Percentiles rank a stretch among this genome's conserved stretches.
These are phyloP conservation scores for Flaveria linearis DNA, from an alignment of 129 eudicot species.

Conservation along the genomic window DNA sequence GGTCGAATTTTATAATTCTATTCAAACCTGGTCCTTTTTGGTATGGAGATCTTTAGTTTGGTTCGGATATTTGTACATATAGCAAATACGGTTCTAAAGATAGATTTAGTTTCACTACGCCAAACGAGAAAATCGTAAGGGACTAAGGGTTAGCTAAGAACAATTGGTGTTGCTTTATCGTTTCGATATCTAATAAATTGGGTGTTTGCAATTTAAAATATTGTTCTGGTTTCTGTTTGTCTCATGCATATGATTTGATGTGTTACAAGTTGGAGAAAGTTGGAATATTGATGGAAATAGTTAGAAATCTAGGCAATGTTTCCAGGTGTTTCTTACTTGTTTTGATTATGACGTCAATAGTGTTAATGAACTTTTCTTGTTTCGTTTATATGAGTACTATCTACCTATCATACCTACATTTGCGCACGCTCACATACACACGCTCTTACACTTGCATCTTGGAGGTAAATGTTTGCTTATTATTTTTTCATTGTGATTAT, in stretches of 20 bases:
- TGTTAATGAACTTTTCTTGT: background rate
- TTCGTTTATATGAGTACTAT: background rate
- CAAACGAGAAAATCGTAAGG: conserved; percentile 8
- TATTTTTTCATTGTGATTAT: background rate
- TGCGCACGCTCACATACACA: background rate
- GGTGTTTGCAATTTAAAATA: background rate
- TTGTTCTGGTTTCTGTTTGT: background rate
- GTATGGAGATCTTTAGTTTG: background rate
- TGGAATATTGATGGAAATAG: background rate
- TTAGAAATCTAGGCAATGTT: background rate
- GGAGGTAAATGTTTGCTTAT: background rate
- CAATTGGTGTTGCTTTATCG: background rate
- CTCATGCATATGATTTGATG: background rate
- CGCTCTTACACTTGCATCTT: background rate
- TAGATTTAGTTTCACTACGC: background rate
- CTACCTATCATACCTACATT: background rate
- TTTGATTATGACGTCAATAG: background rate
- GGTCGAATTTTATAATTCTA: background rate
- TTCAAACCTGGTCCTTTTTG: conserved; percentile 3
- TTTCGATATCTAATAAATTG: background rate
- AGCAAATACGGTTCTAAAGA: background rate
- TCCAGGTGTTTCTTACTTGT: background rate
- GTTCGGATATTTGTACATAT: background rate
- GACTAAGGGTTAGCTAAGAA: conserved; percentile 7
- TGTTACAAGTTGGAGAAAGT: background rate